phyloP scores from a whole-genome alignment of 2,329 filamentous ascomycete genomes.

The Fusarium ambrosium region DNA sequence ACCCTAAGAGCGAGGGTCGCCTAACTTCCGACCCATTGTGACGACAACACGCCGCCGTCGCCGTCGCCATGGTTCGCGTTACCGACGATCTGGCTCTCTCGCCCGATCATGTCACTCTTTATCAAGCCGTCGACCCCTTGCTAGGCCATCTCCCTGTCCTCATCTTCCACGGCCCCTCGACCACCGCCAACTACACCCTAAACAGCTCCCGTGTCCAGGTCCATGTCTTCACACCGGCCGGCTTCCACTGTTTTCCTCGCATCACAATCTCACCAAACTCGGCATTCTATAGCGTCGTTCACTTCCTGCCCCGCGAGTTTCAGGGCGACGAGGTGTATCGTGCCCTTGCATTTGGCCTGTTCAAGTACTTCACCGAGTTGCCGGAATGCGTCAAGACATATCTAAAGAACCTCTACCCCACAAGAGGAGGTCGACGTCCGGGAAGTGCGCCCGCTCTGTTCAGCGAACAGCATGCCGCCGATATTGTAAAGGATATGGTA shows the following conservation, averaged over 20 bases:
- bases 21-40: slow-evolving; percentile 40
- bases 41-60: slow-evolving; percentile 48
- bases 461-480: slow-evolving; percentile 91
- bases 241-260: slow-evolving; percentile 89
- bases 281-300: slow-evolving; percentile 89
- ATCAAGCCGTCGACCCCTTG: slow-evolving; percentile 87
- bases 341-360: slow-evolving; percentile 90
- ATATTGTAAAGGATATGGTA: slow-evolving; percentile 87
- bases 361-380: slow-evolving; percentile 94
- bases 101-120: slow-evolving; percentile 86
- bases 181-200: slow-evolving; percentile 86
- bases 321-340: slow-evolving; percentile 96
- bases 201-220: slow-evolving; percentile 95
- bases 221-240: slow-evolving; percentile 90
- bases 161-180: slow-evolving; percentile 92
- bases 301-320: slow-evolving; percentile 90
- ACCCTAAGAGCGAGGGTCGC: slow-evolving; percentile 24
- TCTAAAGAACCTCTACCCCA: slow-evolving; percentile 71
- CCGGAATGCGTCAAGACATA: slow-evolving; percentile 80
- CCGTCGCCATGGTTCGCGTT: slow-evolving; percentile 80
- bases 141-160: slow-evolving; percentile 86
- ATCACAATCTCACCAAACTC: slow-evolving; percentile 95
- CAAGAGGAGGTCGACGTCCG: slow-evolving; percentile 68
- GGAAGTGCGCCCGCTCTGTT: slow-evolving; percentile 80
- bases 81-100: slow-evolving; percentile 83